A percentile compares a stretch with the other conserved stretches of the same genome.
These are phyloP conservation scores for Nemania abortiva DNA, from an alignment of 2,329 filamentous ascomycete species.

Conservation along the genomic window DNA sequence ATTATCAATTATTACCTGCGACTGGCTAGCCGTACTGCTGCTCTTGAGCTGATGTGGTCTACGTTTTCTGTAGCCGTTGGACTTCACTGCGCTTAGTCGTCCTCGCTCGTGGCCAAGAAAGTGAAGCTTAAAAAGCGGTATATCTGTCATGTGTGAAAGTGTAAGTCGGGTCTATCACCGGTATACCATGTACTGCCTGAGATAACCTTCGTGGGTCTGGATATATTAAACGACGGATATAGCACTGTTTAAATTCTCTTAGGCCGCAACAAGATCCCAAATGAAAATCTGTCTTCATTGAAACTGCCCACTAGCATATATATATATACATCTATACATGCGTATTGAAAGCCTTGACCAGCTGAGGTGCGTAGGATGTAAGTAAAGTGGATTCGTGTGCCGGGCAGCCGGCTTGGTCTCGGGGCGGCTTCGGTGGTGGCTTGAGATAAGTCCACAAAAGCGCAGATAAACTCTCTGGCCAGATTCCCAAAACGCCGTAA, in stretches of 20 bases:
- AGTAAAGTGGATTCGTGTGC: background rate
- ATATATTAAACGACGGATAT: too few relatives aligned
- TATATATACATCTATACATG: too few relatives aligned
- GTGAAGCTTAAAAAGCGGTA: background rate
- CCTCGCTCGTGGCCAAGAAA: background rate
- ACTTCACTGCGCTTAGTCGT: background rate
- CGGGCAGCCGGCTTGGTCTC: slow-evolving; percentile 2
- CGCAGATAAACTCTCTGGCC: background rate
- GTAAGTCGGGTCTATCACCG: background rate
- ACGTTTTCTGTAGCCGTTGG: background rate
- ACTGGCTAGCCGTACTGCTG: too few relatives aligned
- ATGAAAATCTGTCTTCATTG: too few relatives aligned
- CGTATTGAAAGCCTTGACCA: too few relatives aligned
- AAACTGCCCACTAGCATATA: background rate
- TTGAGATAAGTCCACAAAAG: slow-evolving; percentile 1
- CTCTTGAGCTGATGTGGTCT: too few relatives aligned
- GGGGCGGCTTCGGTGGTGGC: slow-evolving; percentile 1
- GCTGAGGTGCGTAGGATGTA: background rate
- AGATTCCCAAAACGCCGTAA: background rate
- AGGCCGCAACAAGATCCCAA: too few relatives aligned
- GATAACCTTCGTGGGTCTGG: background rate
- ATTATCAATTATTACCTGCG: too few relatives aligned
- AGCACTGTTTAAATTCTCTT: too few relatives aligned
- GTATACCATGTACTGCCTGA: background rate
- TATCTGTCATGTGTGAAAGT: background rate